These are phyloP conservation scores for Naganishia friedmannii DNA, from an alignment of 768 basidiomycete genomes.

Conservation along the genomic window DNA sequence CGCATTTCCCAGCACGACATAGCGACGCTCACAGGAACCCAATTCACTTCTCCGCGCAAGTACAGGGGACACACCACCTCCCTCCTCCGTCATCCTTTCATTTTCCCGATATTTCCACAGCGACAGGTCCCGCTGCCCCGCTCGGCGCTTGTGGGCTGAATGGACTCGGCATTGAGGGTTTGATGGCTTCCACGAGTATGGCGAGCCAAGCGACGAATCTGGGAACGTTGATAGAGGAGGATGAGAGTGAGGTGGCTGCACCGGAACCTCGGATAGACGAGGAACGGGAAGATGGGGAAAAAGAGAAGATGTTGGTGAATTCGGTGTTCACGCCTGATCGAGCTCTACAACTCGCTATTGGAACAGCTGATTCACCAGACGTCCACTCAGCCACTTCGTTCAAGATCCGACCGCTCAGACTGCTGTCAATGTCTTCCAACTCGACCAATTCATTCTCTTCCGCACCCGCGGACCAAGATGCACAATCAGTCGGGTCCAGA, in stretches of 20 bases:
- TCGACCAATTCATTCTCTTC: slow-evolving; percentile 6
- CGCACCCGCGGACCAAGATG: neutral
- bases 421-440: neutral
- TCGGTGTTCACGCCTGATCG: slow-evolving; percentile 8
- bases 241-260: slow-evolving; percentile 10
- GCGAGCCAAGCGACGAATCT: slow-evolving; percentile 20
- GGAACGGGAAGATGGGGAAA: neutral
- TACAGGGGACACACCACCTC: neutral
- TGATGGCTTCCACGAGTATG: slow-evolving; percentile 19
- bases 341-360: neutral
- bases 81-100: neutral
- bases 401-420: slow-evolving; percentile 18
- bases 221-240: slow-evolving; percentile 18
- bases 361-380: neutral
- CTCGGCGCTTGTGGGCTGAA: neutral
- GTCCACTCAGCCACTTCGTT: slow-evolving; percentile 7
- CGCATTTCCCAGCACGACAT: neutral
- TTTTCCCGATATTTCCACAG: neutral
- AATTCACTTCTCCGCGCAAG: neutral
- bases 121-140: neutral
- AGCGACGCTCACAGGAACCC: neutral
- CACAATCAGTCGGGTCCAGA: neutral
- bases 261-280: neutral
- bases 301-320: neutral
- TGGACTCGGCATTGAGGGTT: neutral